Evolutionary conservation across 2,329 filamentous ascomycete genomes (phyloP).

Genomic region (Meredithiella fracta): DNA sequence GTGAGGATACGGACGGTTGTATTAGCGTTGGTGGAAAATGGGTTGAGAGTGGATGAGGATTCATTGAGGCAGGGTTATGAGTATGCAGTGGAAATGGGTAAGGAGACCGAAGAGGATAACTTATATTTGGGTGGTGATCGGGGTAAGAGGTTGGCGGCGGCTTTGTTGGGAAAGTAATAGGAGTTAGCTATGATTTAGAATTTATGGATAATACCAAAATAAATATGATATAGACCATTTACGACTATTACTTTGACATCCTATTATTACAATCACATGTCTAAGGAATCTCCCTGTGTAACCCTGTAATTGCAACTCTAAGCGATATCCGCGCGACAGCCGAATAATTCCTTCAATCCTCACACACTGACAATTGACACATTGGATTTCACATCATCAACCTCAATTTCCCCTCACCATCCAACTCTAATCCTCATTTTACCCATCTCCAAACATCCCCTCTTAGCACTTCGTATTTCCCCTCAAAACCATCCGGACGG

Average conservation of each 20-base stretch:
- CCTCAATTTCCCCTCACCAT: not conserved
- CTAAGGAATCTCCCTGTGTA: not conserved
- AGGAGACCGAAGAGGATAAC: conserved; percentile 42
- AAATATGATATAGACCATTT: not conserved
- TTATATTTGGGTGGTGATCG: conserved; percentile 43
- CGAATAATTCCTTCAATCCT: not conserved
- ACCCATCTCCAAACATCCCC: not conserved
- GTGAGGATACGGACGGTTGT: conserved; percentile 69
- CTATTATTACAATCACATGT: not conserved
- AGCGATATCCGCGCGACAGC: not conserved
- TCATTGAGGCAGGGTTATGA: conserved; percentile 71
- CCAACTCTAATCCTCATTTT: not conserved
- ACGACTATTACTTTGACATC: not conserved
- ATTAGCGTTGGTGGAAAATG: conserved; percentile 63
- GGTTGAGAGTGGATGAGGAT: conserved; percentile 76
- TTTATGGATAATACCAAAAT: not conserved
- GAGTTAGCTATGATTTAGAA: not conserved
- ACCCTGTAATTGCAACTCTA: not conserved
- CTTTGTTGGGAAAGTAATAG: conserved; percentile 10
- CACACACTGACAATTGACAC: too few relatives aligned
- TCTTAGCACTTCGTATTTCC: not conserved
- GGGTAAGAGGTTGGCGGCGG: conserved; percentile 34
- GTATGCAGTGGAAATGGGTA: conserved; percentile 59
- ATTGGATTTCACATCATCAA: not conserved
- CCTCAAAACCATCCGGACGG: not conserved